phyloP scores from a whole-genome alignment of 495 filamentous ascomycete species.

The Saxispiralis lemnorum region DNA sequence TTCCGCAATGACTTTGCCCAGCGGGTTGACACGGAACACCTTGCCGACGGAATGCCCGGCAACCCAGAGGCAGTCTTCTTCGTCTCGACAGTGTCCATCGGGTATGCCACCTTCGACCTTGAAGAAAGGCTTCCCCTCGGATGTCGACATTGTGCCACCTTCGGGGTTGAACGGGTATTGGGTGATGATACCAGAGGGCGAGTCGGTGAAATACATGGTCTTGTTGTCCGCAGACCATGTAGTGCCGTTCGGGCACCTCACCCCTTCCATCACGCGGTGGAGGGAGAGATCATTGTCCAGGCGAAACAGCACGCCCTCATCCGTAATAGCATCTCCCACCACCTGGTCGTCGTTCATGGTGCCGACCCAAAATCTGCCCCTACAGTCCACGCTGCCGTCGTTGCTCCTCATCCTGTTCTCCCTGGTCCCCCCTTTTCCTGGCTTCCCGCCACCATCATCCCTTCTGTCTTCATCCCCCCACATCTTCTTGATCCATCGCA shows the following conservation, averaged over 20 bases:
- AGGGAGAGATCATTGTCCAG: constrained; percentile 43
- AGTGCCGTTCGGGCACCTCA: constrained; percentile 79
- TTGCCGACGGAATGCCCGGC: constrained; percentile 22
- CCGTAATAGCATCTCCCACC: constrained; percentile 11
- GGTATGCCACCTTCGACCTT: constrained; percentile 27
- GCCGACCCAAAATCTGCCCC: constrained; percentile 77
- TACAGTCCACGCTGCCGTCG: constrained; percentile 65
- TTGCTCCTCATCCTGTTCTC: constrained; percentile 41
- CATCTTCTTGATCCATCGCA: constrained; percentile 42
- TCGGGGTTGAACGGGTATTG: constrained; percentile 54
- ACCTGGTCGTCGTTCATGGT: constrained; percentile 55
- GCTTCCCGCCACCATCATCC: constrained; percentile 23
- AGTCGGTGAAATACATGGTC: constrained; percentile 66
- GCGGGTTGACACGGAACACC: constrained; percentile 20
- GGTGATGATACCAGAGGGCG: constrained; percentile 50
- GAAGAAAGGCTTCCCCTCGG: constrained; percentile 51
- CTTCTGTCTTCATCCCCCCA: constrained; percentile 35
- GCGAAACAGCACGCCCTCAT: constrained; percentile 40
- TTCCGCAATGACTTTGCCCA: constrained; percentile 24
- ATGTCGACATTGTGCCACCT: constrained; percentile 37
- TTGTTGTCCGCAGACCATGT: constrained; percentile 49
- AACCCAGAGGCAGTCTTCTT: constrained; percentile 26
- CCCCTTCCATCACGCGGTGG: constrained; percentile 39
- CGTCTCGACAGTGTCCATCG: constrained; percentile 31
- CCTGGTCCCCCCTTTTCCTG: neutral